These are phyloP conservation scores for Suillus americanus DNA, from an alignment of 768 basidiomycete genomes.

Conservation along the genomic window DNA sequence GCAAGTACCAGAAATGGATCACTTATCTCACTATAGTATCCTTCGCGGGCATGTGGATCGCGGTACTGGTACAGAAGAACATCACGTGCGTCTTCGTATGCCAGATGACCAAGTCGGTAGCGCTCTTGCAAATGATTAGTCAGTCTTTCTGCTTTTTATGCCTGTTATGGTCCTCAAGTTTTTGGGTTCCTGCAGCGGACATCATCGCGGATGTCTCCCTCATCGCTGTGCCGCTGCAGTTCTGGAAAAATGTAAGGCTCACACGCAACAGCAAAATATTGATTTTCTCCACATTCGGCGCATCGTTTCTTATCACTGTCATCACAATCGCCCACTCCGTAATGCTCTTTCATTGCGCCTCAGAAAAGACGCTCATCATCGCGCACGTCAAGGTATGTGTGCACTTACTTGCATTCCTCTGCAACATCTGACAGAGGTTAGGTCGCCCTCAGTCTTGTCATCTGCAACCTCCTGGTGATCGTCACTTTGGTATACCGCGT, in stretches of 20 bases:
- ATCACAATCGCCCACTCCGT: not conserved
- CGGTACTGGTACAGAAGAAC: not conserved
- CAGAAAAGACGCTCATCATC: not conserved
- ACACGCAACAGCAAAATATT: not conserved
- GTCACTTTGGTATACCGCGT: not conserved
- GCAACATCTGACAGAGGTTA: not conserved
- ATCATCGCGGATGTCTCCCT: not conserved
- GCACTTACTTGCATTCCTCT: not conserved
- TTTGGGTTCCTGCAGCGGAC: conserved; percentile 1
- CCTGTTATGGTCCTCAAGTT: not conserved
- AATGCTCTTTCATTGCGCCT: not conserved
- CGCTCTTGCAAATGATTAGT: conserved; percentile 1
- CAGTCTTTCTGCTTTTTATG: not conserved
- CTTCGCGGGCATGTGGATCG: conserved; percentile 4
- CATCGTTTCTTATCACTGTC: not conserved
- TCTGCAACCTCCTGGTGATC: conserved; percentile 8
- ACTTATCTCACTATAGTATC: not conserved
- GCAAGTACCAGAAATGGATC: not conserved
- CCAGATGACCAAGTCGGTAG: not conserved
- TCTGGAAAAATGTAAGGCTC: not conserved
- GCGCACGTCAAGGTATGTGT: conserved; percentile 4
- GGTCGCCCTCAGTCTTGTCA: conserved; percentile 2
- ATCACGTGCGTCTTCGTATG: not conserved
- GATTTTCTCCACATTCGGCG: not conserved
- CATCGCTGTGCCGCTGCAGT: not conserved